A percentile compares a stretch with the other conserved stretches of the same genome.
Conservation (phyloP, 148 eudicot species). For the Polygonum aviculare region DNA sequence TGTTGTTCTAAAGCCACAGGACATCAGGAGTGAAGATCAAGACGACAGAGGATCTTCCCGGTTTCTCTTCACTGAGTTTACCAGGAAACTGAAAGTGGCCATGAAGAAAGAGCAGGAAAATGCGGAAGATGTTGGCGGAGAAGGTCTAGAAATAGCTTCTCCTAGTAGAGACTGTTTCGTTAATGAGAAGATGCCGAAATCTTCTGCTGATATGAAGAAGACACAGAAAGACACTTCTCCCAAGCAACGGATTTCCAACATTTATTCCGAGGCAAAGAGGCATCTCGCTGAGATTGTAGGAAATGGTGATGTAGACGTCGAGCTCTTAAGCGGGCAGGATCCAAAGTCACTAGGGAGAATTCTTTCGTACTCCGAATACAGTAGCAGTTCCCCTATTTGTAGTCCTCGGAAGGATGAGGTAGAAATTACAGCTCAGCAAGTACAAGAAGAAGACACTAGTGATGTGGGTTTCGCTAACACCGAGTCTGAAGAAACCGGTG, state of each 20-base stretch:
- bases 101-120: constrained; percentile 60
- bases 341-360: constrained; percentile 77
- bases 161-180: constrained; percentile 76
- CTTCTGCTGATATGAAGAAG: constrained; percentile 24
- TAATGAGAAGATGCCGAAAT: constrained; percentile 51
- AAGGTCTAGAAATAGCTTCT: constrained; percentile 47
- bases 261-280: constrained; percentile 75
- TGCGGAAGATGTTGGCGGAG: constrained; percentile 28
- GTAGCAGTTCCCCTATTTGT: constrained; percentile 35
- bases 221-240: constrained; percentile 20
- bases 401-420: constrained; percentile 47
- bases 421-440: constrained; percentile 13
- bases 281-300: constrained; percentile 83
- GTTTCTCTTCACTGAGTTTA: constrained; percentile 70
- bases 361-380: constrained; percentile 60
- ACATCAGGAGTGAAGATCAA: constrained; percentile 22
- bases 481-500: constrained; percentile 15
- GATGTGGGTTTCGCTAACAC: constrained; percentile 7
- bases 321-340: constrained; percentile 24
- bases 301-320: constrained; percentile 31
- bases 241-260: constrained; percentile 50
- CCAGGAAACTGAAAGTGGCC: constrained; percentile 54
- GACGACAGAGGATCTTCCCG: constrained; percentile 36
- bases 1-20: constrained; percentile 65
- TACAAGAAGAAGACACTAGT: constrained; percentile 16